A percentile compares a stretch with the other conserved stretches of the same genome.
phyloP scores from a whole-genome alignment of 129 eudicot genomes.

The carrot (Daucus carota) region DH1_v3.0 NC_030388.2:25303501-25304000 shows the following conservation, averaged over 20 bases:
- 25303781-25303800: conserved; percentile 94
- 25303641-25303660: conserved; percentile 89
- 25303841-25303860: conserved; percentile 73
- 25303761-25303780: conserved; percentile 81
- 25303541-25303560: conserved; percentile 59
- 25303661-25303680: conserved; percentile 94
- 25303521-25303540: conserved; percentile 55
- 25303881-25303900: too few relatives aligned
- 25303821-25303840: conserved; percentile 71
- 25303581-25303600: conserved; percentile 86
- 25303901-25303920: too few relatives aligned
- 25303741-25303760: conserved; percentile 78
- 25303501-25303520: conserved; percentile 82
- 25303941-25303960: too few relatives aligned
- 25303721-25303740: conserved; percentile 85
- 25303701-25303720: conserved; percentile 96
- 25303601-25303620: conserved; percentile 90
- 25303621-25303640: conserved; percentile 76
- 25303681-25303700: conserved; percentile 95
- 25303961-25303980: too few relatives aligned
- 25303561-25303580: conserved; percentile 75
- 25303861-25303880: too few relatives aligned
- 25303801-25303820: conserved; percentile 83
- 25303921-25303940: too few relatives aligned
- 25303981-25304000: too few relatives aligned